phyloP scores from a whole-genome alignment of 768 basidiomycete species.

The Mycena belliarum region DNA sequence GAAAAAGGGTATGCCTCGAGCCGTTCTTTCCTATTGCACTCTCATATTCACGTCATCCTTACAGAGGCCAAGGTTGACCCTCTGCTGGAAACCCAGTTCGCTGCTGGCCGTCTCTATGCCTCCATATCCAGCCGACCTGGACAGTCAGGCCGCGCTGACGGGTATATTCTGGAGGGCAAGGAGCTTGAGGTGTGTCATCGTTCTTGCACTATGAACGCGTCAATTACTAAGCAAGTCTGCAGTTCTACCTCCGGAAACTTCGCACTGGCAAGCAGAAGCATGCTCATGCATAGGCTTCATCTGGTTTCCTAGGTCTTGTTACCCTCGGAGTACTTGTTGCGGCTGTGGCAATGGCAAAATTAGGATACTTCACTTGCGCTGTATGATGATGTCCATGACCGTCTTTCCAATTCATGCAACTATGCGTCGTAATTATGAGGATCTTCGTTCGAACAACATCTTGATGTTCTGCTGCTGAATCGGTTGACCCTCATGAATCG shows the following conservation, averaged over 20 bases:
- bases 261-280: constrained; percentile 96
- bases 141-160: constrained; percentile 94
- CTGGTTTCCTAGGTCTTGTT: constrained; percentile 7
- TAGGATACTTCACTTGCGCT: constrained; percentile 17
- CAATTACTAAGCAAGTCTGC: constrained; percentile 24
- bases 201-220: no score
- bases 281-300: constrained; percentile 48
- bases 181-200: constrained; percentile 81
- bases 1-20: constrained; percentile 76
- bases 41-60: constrained; percentile 1
- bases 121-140: constrained; percentile 93
- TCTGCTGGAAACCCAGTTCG: constrained; percentile 86
- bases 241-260: constrained; percentile 96
- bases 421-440: constrained; percentile 13
- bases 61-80: constrained; percentile 89
- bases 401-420: constrained; percentile 18
- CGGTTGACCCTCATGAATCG: background rate
- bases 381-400: constrained; percentile 21
- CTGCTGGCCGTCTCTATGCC: constrained; percentile 95
- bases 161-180: constrained; percentile 97
- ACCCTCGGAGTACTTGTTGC: constrained; percentile 14
- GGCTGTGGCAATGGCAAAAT: constrained; percentile 14
- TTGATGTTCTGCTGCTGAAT: no score
- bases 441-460: no score
- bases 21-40: background rate